Evolutionary conservation across 768 basidiomycete species (phyloP).

Genomic region (Rhodosporidiobolus odoratus): DNA sequence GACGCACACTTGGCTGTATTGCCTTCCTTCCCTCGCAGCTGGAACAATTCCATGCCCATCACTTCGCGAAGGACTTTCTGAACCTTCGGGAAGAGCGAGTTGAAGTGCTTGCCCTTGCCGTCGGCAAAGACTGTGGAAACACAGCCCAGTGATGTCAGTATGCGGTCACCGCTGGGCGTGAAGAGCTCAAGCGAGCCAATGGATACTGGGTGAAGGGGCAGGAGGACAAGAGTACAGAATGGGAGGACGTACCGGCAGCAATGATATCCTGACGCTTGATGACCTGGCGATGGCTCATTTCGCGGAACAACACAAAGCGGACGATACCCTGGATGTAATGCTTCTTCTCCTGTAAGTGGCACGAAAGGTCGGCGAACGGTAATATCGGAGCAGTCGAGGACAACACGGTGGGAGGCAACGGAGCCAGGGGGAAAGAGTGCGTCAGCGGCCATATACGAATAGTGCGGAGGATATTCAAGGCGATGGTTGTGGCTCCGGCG

Average conservation of each 20-base stretch:
- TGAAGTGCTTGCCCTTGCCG: constrained; percentile 56
- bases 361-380: background rate
- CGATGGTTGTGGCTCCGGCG: no score
- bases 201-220: background rate
- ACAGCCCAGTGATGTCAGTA: background rate
- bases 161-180: background rate
- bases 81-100: constrained; percentile 59
- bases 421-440: background rate
- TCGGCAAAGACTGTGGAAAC: constrained; percentile 53
- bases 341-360: constrained; percentile 56
- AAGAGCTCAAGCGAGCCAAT: background rate
- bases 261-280: constrained; percentile 76
- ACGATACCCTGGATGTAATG: constrained; percentile 67
- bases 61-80: constrained; percentile 60
- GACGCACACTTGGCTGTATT: constrained; percentile 22
- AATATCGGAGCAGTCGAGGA: background rate
- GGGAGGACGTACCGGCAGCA: constrained; percentile 61
- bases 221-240: background rate
- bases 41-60: constrained; percentile 80
- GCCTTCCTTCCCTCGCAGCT: constrained; percentile 60
- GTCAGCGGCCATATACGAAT: no score
- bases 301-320: constrained; percentile 72
- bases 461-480: no score
- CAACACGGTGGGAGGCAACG: background rate
- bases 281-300: constrained; percentile 60